A percentile compares a stretch with the other conserved stretches of the same genome.
These are phyloP conservation scores for Podila verticillata DNA, from an alignment of 192 early-diverging fungal species.

Conservation along the genomic window DNA sequence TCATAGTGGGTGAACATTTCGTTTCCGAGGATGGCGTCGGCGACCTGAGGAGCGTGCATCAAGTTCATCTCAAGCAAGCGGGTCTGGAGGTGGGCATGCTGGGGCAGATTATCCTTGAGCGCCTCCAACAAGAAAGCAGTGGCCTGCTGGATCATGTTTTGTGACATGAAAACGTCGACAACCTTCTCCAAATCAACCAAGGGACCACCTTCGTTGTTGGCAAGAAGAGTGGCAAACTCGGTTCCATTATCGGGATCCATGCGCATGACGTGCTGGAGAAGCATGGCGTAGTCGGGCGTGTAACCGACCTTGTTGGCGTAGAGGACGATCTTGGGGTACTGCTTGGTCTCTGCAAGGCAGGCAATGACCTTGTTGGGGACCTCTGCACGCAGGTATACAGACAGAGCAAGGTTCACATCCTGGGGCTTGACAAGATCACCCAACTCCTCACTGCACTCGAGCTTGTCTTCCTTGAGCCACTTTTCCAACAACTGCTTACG, in stretches of 20 bases:
- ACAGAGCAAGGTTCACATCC: constrained; percentile 91
- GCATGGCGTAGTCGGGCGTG: constrained; percentile 89
- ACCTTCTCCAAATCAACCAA: constrained; percentile 87
- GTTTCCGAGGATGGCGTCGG: constrained; percentile 97
- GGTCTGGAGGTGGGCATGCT: constrained; percentile 94
- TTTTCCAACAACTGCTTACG: constrained; percentile 95
- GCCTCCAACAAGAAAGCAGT: constrained; percentile 97
- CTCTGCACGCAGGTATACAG: constrained; percentile 94
- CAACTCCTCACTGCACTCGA: constrained; percentile 97
- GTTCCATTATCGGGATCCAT: constrained; percentile 92
- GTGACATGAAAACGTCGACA: constrained; percentile 91
- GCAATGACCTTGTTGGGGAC: constrained; percentile 92
- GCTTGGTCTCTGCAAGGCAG: constrained; percentile 96
- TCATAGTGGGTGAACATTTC: constrained; percentile 98
- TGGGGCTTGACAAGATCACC: constrained; percentile 96
- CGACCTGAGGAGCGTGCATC: constrained; percentile 96
- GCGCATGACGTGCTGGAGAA: constrained; percentile 93
- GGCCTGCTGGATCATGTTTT: constrained; percentile 96
- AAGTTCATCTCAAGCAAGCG: constrained; percentile 97
- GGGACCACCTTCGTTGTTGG: constrained; percentile 84
- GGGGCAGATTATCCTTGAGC: constrained; percentile 91
- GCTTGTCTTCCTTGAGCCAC: constrained; percentile 99
- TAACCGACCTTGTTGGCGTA: constrained; percentile 96
- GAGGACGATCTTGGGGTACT: constrained; percentile 95
- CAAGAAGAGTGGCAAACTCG: constrained; percentile 90